phyloP scores from a whole-genome alignment of 225 moss, liverwort and hornwort species.

The Lunularia cruciata region DNA sequence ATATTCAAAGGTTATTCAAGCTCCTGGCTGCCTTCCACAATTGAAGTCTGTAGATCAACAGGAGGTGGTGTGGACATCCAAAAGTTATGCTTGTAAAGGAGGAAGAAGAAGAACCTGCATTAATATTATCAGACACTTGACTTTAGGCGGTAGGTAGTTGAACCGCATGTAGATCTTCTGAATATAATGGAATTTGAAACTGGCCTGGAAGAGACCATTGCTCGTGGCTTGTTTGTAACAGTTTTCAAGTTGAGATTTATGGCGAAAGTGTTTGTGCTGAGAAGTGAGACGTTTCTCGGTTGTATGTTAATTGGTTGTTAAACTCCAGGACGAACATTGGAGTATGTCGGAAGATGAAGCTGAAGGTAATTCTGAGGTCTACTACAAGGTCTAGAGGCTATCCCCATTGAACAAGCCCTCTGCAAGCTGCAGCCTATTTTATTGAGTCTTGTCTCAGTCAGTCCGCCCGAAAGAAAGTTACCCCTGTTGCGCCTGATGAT shows the following conservation, averaged over 20 bases:
- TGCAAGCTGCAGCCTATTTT: constrained; percentile 13
- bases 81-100: constrained; percentile 24
- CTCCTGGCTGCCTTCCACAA: constrained; percentile 20
- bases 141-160: constrained; percentile 24
- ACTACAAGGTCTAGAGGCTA: constrained; percentile 14
- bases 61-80: constrained; percentile 18
- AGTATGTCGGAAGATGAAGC: constrained; percentile 28
- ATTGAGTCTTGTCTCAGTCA: background rate
- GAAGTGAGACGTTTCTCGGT: constrained; percentile 14
- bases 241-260: constrained; percentile 4
- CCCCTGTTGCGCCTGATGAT: background rate
- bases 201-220: background rate
- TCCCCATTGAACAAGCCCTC: background rate
- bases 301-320: constrained; percentile 23
- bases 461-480: constrained; percentile 4
- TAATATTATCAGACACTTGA: constrained; percentile 27
- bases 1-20: constrained; percentile 25
- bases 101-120: constrained; percentile 26
- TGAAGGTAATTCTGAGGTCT: constrained; percentile 27
- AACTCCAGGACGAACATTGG: constrained; percentile 24
- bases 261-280: background rate
- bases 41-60: constrained; percentile 26
- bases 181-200: background rate
- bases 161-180: constrained; percentile 19
- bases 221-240: background rate